Conservation (phyloP, 2,329 filamentous ascomycete species). For the Passalora sequoiae region DNA sequence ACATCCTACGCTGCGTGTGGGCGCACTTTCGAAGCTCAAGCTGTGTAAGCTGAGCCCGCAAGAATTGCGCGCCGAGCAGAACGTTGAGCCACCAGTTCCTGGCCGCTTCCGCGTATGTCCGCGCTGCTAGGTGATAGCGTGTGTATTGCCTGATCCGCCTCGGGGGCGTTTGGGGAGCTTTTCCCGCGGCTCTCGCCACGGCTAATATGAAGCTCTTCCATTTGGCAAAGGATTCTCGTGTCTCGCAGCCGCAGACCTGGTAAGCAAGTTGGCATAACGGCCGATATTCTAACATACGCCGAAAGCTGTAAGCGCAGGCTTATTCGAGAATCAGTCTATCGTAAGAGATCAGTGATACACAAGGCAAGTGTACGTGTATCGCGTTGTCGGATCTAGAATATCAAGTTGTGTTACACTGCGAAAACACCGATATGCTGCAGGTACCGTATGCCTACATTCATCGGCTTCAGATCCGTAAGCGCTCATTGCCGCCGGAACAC, state of each 20-base stretch:
- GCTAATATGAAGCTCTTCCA: slow-evolving; percentile 11
- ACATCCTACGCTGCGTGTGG: slow-evolving; percentile 6
- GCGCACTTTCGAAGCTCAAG: slow-evolving; percentile 6
- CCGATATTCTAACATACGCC: too few relatives aligned
- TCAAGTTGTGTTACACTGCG: slow-evolving; percentile 12
- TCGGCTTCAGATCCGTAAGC: slow-evolving; percentile 19
- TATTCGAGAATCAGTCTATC: too few relatives aligned
- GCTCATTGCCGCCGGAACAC: slow-evolving; percentile 22
- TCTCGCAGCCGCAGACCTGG: too few relatives aligned
- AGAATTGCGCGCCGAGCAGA: slow-evolving; percentile 5
- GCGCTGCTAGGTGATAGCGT: slow-evolving; percentile 1
- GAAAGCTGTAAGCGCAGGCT: too few relatives aligned
- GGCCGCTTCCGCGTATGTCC: slow-evolving; percentile 12
- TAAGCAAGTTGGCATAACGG: too few relatives aligned
- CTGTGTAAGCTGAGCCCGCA: slow-evolving; percentile 9
- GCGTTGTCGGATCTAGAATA: neutral
- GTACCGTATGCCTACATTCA: slow-evolving; percentile 18
- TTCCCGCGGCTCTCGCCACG: slow-evolving; percentile 18
- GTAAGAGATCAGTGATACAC: too few relatives aligned
- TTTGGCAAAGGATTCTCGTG: neutral
- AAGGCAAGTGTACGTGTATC: too few relatives aligned
- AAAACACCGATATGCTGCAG: slow-evolving; percentile 20
- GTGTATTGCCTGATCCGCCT: slow-evolving; percentile 6
- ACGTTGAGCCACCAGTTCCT: slow-evolving; percentile 19
- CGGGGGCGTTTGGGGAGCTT: slow-evolving; percentile 12